A percentile compares a stretch with the other conserved stretches of the same genome.
These are phyloP conservation scores for Penicillium sp. DNA, from an alignment of 2,329 filamentous ascomycete genomes.

Conservation along the genomic window DNA sequence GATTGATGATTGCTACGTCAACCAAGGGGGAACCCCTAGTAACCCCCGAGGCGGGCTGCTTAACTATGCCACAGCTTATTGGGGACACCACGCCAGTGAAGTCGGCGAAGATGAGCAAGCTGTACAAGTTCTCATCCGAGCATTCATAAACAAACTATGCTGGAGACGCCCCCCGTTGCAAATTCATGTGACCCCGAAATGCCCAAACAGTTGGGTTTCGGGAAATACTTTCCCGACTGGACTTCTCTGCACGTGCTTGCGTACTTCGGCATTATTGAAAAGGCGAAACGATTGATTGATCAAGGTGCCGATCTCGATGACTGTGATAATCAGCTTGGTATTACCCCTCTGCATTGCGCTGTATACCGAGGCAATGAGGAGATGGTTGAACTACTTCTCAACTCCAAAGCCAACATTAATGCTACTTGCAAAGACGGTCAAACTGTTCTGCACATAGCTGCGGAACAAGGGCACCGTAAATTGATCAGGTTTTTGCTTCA, in stretches of 20 bases:
- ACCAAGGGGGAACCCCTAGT: conserved; percentile 9
- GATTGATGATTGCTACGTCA: conserved; percentile 33
- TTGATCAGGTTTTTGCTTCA: conserved; percentile 26
- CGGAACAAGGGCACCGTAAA: conserved; percentile 26
- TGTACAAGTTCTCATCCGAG: conserved; percentile 29
- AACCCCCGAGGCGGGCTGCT: conserved; percentile 15
- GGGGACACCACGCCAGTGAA: conserved; percentile 31
- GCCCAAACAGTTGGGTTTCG: conserved; percentile 25
- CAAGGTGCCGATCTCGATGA: conserved; percentile 26
- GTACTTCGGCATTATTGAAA: conserved; percentile 28
- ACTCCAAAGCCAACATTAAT: conserved; percentile 27
- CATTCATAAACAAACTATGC: conserved; percentile 34
- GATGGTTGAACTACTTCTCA: conserved; percentile 31
- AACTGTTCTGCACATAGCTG: conserved; percentile 33
- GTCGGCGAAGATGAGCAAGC: conserved; percentile 31
- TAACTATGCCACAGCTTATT: conserved; percentile 29
- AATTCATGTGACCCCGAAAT: background rate
- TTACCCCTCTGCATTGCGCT: conserved; percentile 33
- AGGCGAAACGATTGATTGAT: conserved; percentile 25
- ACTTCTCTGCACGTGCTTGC: conserved; percentile 29
- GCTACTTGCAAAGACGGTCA: conserved; percentile 25
- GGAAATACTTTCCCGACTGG: conserved; percentile 30
- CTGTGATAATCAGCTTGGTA: conserved; percentile 22
- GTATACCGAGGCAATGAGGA: conserved; percentile 29
- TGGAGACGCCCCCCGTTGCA: conserved; percentile 28